Base-by-base conservation (phyloP, 208 protist species). In the Crithidia fasciculata region DNA sequence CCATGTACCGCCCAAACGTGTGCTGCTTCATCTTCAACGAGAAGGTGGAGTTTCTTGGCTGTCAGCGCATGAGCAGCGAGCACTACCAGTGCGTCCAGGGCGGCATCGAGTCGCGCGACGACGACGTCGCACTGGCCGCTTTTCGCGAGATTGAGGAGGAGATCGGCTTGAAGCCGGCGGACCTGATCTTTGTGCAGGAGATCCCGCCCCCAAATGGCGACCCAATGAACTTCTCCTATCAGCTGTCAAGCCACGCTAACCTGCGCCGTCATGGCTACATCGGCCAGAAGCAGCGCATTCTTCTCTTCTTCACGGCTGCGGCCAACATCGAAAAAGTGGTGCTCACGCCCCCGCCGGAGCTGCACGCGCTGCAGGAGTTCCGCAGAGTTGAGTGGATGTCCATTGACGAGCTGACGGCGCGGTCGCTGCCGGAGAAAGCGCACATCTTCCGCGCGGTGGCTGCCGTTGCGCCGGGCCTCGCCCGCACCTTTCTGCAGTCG, bases 1-100 rank as follows among this genome's bases (percentile, higher is more conserved):
- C 18, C 36, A 95, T 95, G 90, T 95, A 92, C 71, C 76, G 91
- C 16, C 72, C 53, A n/a, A 95, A 95, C 81, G 91, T 95, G 0
- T 93, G 88, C 67, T 82, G 67, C 28, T 84, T 90, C 40, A 75
- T 95, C 55, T 93, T 93, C 63, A 93, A 95, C 55, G 86, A 93
- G 74, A 74, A 80, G 15, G 74, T 72, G 16, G 61, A 86, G 55
- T 88, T 93, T 63, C 74, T 95, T 7, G 88, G 76, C 0, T 95
- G 91, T 64, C 66, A 80, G 52, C 82, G 88, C n/a, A 81, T 88
- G n/a, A 43, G 56, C 36, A 64, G 72, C 9, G 63, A 80, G 4
- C 39, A 78, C 55, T 90, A 76, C 69, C 86, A 94, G 62, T 93
- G 83, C 65, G 88, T 95, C 15, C 88, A 95, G 70, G 91, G 91